These are phyloP conservation scores for Teratosphaeria epicoccoides DNA, from an alignment of 2,329 filamentous ascomycete genomes.

Conservation along the genomic window DNA sequence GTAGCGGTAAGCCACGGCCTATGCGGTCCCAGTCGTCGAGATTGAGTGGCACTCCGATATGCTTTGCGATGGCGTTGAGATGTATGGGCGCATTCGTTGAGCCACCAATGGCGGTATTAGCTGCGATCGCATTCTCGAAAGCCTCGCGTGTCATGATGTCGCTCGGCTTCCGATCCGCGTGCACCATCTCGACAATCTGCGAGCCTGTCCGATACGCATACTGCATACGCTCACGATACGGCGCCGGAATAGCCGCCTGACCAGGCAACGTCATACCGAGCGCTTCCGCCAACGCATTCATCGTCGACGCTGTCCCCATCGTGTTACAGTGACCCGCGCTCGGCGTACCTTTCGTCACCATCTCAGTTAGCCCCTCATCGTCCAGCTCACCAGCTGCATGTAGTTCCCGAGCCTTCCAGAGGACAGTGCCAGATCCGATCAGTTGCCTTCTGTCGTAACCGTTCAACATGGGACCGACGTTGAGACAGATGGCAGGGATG, in stretches of 20 bases:
- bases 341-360: slow-evolving; percentile 20
- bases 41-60: slow-evolving; percentile 41
- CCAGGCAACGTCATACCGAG: slow-evolving; percentile 23
- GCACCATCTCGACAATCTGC: slow-evolving; percentile 24
- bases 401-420: slow-evolving; percentile 23
- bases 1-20: slow-evolving; percentile 40
- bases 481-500: slow-evolving; percentile 22
- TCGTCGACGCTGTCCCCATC: slow-evolving; percentile 24
- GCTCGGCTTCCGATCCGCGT: slow-evolving; percentile 30
- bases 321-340: slow-evolving; percentile 24
- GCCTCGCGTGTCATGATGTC: slow-evolving; percentile 46
- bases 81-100: slow-evolving; percentile 49
- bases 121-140: slow-evolving; percentile 47
- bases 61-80: slow-evolving; percentile 44
- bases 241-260: slow-evolving; percentile 20
- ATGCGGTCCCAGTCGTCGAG: slow-evolving; percentile 46
- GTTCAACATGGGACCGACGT: slow-evolving; percentile 25
- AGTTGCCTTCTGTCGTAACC: slow-evolving; percentile 16
- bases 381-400: slow-evolving; percentile 20
- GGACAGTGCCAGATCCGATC: slow-evolving; percentile 20
- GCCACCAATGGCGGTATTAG: slow-evolving; percentile 46
- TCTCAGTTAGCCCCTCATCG: slow-evolving; percentile 17
- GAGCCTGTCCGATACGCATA: slow-evolving; percentile 21
- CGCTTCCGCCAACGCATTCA: slow-evolving; percentile 24
- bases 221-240: slow-evolving; percentile 21